Conservation (phyloP, 305 asterid genomes). For the Solanum aculeatissimum region DNA sequence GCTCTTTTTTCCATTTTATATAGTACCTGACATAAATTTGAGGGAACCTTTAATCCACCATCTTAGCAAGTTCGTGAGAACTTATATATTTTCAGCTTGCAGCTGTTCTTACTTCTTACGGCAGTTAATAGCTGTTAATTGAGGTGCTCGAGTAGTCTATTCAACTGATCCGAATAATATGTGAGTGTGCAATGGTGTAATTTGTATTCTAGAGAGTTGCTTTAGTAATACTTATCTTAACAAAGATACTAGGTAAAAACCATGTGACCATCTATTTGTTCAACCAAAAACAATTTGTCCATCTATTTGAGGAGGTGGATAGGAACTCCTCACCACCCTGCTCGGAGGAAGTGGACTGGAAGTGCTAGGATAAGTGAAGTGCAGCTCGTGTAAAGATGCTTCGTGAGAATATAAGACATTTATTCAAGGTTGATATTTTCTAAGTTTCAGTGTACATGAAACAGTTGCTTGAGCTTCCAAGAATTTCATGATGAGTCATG, state of each 20-base stretch:
- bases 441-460: not conserved
- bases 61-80: not conserved
- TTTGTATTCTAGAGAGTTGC: not conserved
- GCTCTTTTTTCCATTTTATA: not conserved
- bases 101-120: not conserved
- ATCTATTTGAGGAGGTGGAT: not conserved
- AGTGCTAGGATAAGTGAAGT: not conserved
- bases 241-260: not conserved
- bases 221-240: not conserved
- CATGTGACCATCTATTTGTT: not conserved
- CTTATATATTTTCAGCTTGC: not conserved
- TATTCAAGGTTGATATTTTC: not conserved
- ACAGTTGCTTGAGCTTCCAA: not conserved
- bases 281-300: not conserved
- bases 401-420: not conserved
- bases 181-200: not conserved
- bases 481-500: not conserved
- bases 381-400: not conserved
- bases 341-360: not conserved
- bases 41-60: not conserved
- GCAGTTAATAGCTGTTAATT: not conserved
- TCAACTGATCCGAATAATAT: not conserved
- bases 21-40: not conserved
- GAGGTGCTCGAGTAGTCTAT: not conserved
- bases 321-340: not conserved